These are phyloP conservation scores for Kodamaea arcana DNA, from an alignment of 1,139 yeast species.

Conservation along the genomic window DNA sequence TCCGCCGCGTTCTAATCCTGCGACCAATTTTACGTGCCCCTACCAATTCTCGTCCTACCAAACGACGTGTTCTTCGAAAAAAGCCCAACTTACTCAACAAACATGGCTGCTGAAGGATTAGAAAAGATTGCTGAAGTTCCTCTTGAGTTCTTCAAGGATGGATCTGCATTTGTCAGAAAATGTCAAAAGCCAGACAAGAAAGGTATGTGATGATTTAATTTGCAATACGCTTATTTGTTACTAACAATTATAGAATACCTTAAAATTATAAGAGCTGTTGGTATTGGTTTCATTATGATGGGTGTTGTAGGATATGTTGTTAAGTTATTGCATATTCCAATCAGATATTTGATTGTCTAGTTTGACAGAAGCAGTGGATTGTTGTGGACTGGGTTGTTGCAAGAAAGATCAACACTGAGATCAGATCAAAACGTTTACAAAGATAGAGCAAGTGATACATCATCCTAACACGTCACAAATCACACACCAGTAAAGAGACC, in stretches of 20 bases:
- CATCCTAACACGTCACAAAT: too few species aligned
- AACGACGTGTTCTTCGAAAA: conserved; percentile 1
- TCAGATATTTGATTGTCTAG: conserved; percentile 92
- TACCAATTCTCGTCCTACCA: background rate
- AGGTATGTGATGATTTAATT: conserved; percentile 42
- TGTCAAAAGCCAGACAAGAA: conserved; percentile 91
- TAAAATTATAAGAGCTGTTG: conserved; percentile 90
- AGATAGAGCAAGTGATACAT: too few species aligned
- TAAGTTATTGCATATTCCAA: conserved; percentile 93
- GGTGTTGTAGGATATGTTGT: conserved; percentile 96
- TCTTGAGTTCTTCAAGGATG: conserved; percentile 85
- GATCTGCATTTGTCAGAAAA: conserved; percentile 80
- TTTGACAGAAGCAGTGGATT: conserved; percentile 1
- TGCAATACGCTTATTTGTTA: conserved; percentile 8
- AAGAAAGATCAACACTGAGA: too few species aligned
- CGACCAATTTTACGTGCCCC: too few species aligned
- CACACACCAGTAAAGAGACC: too few species aligned
- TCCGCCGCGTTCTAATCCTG: too few species aligned
- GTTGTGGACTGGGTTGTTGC: too few species aligned
- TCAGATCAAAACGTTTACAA: too few species aligned
- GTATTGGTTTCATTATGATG: conserved; percentile 94
- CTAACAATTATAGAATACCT: conserved; percentile 60
- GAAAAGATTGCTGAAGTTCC: conserved; percentile 89
- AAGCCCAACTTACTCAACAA: conserved; percentile 5
- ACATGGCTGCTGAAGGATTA: conserved; percentile 59